These are phyloP conservation scores for Bruguiera gymnorhiza DNA, from an alignment of 345 rosid genomes.

Conservation along the genomic window DNA sequence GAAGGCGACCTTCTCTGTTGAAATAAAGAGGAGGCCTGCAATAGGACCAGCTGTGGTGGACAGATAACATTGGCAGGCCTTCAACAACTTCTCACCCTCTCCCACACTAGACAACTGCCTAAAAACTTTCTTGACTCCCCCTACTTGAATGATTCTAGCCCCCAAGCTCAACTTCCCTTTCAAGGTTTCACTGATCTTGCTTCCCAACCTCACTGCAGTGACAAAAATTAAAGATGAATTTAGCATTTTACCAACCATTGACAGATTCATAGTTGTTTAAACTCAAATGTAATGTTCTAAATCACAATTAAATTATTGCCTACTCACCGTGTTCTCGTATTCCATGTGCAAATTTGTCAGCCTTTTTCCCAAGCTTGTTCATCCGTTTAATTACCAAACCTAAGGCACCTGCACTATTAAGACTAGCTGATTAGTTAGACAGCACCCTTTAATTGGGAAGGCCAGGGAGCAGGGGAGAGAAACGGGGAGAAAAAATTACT, in stretches of 20 bases:
- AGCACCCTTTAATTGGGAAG: background rate
- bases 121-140: conserved; percentile 45
- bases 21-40: conserved; percentile 51
- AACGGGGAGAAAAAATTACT: conserved; percentile 20
- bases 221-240: background rate
- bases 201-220: conserved; percentile 39
- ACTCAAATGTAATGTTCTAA: background rate
- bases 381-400: conserved; percentile 38
- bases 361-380: conserved; percentile 48
- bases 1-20: conserved; percentile 39
- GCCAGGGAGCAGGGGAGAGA: background rate
- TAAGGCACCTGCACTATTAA: conserved; percentile 30
- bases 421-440: conserved; percentile 7
- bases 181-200: conserved; percentile 40
- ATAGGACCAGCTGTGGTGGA: conserved; percentile 50
- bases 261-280: background rate
- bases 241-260: background rate
- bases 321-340: conserved; percentile 50
- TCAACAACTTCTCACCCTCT: conserved; percentile 43
- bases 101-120: conserved; percentile 33
- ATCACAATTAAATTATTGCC: background rate
- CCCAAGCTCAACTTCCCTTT: conserved; percentile 50
- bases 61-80: conserved; percentile 45
- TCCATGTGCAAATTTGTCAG: conserved; percentile 42
- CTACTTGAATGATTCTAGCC: conserved; percentile 38